Evolutionary conservation across 164 flowering plant genomes (phyloP).

Genomic region (Cinnamomum chago): DNA sequence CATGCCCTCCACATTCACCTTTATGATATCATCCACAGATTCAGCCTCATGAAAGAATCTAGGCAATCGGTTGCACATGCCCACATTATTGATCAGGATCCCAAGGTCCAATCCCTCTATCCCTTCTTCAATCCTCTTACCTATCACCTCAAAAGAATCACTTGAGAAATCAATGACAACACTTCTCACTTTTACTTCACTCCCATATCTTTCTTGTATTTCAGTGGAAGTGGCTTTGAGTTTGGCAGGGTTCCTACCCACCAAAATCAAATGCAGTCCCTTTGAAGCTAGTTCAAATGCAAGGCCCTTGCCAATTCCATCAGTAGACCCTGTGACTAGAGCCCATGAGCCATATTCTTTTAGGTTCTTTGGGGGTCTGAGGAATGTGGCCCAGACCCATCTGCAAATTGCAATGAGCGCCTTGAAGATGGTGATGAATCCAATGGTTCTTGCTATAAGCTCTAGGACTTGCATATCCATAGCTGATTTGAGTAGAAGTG

Average conservation of each 20-base stretch:
- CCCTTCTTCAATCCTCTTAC: slow-evolving; percentile 18
- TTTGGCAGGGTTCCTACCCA: slow-evolving; percentile 25
- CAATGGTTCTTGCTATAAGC: no score
- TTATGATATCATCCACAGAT: neutral
- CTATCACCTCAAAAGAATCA: slow-evolving; percentile 21
- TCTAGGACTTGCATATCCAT: no score
- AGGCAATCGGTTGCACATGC: slow-evolving; percentile 28
- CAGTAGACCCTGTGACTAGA: no score
- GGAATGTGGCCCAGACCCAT: slow-evolving; percentile 55
- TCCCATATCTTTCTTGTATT: slow-evolving; percentile 15
- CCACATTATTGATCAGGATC: slow-evolving; percentile 52
- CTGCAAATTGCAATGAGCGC: slow-evolving; percentile 23
- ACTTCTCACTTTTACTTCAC: neutral
- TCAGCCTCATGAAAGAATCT: slow-evolving; percentile 14
- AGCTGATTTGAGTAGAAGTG: no score
- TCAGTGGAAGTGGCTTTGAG: slow-evolving; percentile 21
- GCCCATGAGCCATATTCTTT: no score
- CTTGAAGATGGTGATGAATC: no score
- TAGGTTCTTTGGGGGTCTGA: no score
- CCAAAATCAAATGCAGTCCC: slow-evolving; percentile 35
- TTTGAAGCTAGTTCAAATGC: slow-evolving; percentile 40
- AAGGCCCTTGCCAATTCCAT: no score
- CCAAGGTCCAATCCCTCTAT: slow-evolving; percentile 48
- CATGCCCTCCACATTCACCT: slow-evolving; percentile 9
- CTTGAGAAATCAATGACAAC: slow-evolving; percentile 15